Evolutionary conservation across 106 monocot species (phyloP).

Genomic region (Iris macrosiphon): DNA sequence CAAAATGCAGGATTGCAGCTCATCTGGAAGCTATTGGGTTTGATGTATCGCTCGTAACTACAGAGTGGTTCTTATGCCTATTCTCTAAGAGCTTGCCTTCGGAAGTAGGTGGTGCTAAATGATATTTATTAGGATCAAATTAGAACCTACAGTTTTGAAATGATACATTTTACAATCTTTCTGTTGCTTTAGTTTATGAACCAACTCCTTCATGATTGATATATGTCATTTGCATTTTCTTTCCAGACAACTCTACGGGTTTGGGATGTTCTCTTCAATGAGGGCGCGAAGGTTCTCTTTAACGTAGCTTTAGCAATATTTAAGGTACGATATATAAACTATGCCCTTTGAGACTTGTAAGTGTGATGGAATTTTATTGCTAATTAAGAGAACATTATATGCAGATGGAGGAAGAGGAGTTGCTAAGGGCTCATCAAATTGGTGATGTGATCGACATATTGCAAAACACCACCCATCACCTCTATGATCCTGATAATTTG

Average conservation of each 20-base stretch:
- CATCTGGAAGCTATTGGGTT: conserved; percentile 87
- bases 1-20: conserved; percentile 63
- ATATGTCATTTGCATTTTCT: conserved; percentile 23
- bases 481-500: conserved; percentile 86
- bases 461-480: conserved; percentile 58
- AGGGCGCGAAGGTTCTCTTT: conserved; percentile 92
- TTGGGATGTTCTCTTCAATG: conserved; percentile 97
- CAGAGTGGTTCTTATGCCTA: conserved; percentile 97
- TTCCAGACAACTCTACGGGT: conserved; percentile 85
- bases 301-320: conserved; percentile 87
- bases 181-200: not conserved
- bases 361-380: not conserved
- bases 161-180: not conserved
- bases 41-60: conserved; percentile 86
- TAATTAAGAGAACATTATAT: not conserved
- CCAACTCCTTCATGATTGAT: not conserved
- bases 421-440: conserved; percentile 66
- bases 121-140: not conserved
- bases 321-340: conserved; percentile 76
- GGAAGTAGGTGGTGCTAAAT: conserved; percentile 43
- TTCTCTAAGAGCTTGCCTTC: conserved; percentile 98
- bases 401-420: conserved; percentile 90
- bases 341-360: not conserved
- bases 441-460: conserved; percentile 86
- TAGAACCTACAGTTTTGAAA: not conserved